Conservation (phyloP, 1,284 basidiomycete species). For the Ustilago crameri region DNA sequence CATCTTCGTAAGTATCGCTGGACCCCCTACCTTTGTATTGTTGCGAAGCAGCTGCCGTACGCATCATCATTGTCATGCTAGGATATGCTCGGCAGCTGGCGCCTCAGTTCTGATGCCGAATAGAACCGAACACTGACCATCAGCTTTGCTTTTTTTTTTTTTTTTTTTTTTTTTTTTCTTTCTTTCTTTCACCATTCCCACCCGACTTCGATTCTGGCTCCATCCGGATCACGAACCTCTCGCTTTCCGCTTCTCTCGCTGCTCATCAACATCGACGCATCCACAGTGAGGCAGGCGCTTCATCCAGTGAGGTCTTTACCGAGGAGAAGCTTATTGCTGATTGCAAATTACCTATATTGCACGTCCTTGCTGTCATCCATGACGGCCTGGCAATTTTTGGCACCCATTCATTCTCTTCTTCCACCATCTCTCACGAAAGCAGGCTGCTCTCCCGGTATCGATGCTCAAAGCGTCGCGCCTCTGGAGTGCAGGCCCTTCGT, state of each 20-base stretch:
- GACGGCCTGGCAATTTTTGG: slow-evolving; percentile 64
- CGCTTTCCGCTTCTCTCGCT: background rate
- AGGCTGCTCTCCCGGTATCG: background rate
- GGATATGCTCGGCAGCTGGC: too few species aligned
- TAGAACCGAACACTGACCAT: too few species aligned
- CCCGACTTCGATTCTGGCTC: slow-evolving; percentile 2
- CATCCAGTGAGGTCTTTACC: slow-evolving; percentile 65
- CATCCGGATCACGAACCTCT: background rate
- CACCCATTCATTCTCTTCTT: slow-evolving; percentile 40
- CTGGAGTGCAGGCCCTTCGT: background rate
- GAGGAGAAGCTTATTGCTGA: slow-evolving; percentile 66
- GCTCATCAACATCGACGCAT: slow-evolving; percentile 15
- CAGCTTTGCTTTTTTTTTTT: background rate
- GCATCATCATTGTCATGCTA: background rate
- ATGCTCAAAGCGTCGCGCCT: slow-evolving; percentile 26
- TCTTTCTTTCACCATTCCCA: background rate
- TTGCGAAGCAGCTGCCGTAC: background rate
- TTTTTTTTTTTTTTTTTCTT: background rate
- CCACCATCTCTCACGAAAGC: slow-evolving; percentile 8
- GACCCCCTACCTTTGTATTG: slow-evolving; percentile 14
- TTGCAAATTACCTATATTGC: slow-evolving; percentile 65
- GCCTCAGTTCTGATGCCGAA: too few species aligned
- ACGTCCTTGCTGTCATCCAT: slow-evolving; percentile 61
- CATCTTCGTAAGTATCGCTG: slow-evolving; percentile 45
- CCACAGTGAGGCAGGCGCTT: slow-evolving; percentile 60